A percentile compares a stretch with the other conserved stretches of the same genome.
phyloP scores from a whole-genome alignment of 495 filamentous ascomycete genomes.

The Penicillium roqueforti region DNA sequence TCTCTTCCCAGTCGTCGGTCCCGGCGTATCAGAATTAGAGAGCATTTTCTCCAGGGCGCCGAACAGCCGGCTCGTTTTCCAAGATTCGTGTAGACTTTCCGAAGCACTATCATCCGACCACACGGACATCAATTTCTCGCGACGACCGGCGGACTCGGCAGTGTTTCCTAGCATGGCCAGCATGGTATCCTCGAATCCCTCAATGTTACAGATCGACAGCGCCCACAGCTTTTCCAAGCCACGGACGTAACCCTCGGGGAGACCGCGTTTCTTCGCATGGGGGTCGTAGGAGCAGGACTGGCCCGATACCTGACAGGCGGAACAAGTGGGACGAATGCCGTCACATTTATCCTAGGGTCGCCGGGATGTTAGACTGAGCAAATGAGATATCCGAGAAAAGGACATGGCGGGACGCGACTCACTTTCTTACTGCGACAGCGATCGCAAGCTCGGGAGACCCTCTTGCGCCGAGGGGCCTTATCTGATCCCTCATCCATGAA shows the following conservation, averaged over 20 bases:
- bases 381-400: not conserved
- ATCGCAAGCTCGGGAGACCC: slow-evolving; percentile 68
- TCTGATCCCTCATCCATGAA: slow-evolving; percentile 47
- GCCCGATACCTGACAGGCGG: slow-evolving; percentile 57
- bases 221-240: slow-evolving; percentile 46
- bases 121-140: slow-evolving; percentile 33
- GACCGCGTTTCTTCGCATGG: slow-evolving; percentile 64
- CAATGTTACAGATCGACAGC: slow-evolving; percentile 44
- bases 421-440: slow-evolving; percentile 62
- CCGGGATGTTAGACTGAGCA: slow-evolving; percentile 1
- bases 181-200: slow-evolving; percentile 49
- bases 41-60: slow-evolving; percentile 53
- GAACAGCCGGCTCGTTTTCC: slow-evolving; percentile 53
- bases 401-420: slow-evolving; percentile 1
- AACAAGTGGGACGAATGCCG: slow-evolving; percentile 59
- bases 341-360: slow-evolving; percentile 59
- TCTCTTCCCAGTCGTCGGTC: slow-evolving; percentile 32
- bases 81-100: slow-evolving; percentile 53
- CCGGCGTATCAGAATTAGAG: slow-evolving; percentile 33
- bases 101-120: slow-evolving; percentile 50
- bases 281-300: slow-evolving; percentile 64
- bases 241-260: slow-evolving; percentile 47
- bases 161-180: slow-evolving; percentile 40
- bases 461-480: slow-evolving; percentile 51
- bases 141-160: slow-evolving; percentile 31